phyloP scores from a whole-genome alignment of 2,329 filamentous ascomycete species.

The Aspergillus sp. region DNA sequence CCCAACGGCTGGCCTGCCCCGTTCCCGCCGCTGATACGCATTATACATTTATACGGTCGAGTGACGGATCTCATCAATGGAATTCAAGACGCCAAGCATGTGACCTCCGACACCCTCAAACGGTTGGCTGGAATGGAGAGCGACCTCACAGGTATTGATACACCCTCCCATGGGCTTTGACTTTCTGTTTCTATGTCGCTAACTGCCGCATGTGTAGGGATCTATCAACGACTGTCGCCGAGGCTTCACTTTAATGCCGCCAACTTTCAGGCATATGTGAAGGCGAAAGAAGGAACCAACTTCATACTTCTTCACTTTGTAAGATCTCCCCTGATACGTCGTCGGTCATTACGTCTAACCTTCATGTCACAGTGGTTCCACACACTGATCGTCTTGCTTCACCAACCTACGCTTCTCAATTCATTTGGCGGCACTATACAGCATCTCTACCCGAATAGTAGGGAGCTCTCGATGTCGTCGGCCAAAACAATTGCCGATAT shows the following conservation, averaged over 20 bases:
- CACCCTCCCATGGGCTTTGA: not conserved
- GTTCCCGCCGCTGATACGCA: slow-evolving; percentile 75
- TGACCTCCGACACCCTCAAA: slow-evolving; percentile 71
- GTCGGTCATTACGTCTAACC: slow-evolving; percentile 4
- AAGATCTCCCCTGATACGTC: slow-evolving; percentile 8
- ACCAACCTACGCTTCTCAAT: slow-evolving; percentile 78
- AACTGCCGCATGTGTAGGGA: slow-evolving; percentile 30
- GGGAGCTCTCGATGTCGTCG: slow-evolving; percentile 79
- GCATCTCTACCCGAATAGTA: slow-evolving; percentile 74
- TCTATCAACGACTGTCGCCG: slow-evolving; percentile 71
- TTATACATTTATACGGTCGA: slow-evolving; percentile 80
- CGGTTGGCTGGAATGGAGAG: slow-evolving; percentile 74
- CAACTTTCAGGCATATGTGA: slow-evolving; percentile 83
- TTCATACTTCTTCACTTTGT: slow-evolving; percentile 78
- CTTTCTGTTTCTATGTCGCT: not conserved
- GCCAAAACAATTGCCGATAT: slow-evolving; percentile 92
- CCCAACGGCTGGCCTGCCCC: slow-evolving; percentile 70
- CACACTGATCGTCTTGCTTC: slow-evolving; percentile 77
- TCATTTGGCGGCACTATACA: slow-evolving; percentile 69
- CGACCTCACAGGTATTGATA: slow-evolving; percentile 62
- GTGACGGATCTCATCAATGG: slow-evolving; percentile 83
- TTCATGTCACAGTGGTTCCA: slow-evolving; percentile 65
- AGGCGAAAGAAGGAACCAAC: slow-evolving; percentile 76
- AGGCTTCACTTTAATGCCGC: slow-evolving; percentile 77
- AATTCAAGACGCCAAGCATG: slow-evolving; percentile 68